A percentile compares a stretch with the other conserved stretches of the same genome.
These are phyloP conservation scores for Lanmaoa pseudosensibilis DNA, from an alignment of 768 basidiomycete species.

Conservation along the genomic window DNA sequence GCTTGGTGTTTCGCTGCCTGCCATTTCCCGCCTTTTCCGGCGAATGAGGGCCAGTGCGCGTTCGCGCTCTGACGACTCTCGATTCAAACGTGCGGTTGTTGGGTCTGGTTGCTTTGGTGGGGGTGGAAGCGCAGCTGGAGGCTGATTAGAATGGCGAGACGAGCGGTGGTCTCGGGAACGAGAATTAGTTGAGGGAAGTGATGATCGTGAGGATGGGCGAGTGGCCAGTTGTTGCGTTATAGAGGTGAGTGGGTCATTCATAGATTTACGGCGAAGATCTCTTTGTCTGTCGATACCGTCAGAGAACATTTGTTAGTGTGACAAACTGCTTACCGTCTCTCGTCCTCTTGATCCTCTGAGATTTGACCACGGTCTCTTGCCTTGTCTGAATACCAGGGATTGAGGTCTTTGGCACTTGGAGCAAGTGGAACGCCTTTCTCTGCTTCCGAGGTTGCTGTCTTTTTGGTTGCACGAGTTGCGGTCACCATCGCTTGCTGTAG, in stretches of 20 bases:
- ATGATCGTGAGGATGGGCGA: slow-evolving; percentile 24
- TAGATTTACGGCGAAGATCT: slow-evolving; percentile 61
- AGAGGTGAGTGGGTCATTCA: slow-evolving; percentile 70
- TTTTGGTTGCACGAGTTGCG: slow-evolving; percentile 50
- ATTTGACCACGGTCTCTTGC: slow-evolving; percentile 24
- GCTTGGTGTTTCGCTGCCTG: slow-evolving; percentile 68
- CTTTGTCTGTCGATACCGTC: slow-evolving; percentile 45
- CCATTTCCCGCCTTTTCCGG: slow-evolving; percentile 62
- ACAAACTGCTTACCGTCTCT: slow-evolving; percentile 36
- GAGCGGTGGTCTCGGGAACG: slow-evolving; percentile 20
- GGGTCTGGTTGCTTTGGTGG: slow-evolving; percentile 41
- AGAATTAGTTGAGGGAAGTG: slow-evolving; percentile 11
- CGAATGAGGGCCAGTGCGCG: slow-evolving; percentile 72
- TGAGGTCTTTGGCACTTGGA: slow-evolving; percentile 73
- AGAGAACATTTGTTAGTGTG: not conserved
- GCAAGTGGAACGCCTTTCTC: slow-evolving; percentile 76
- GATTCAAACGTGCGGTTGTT: slow-evolving; percentile 54
- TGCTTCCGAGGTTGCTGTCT: slow-evolving; percentile 46
- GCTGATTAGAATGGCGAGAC: slow-evolving; percentile 7
- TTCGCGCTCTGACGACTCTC: slow-evolving; percentile 74
- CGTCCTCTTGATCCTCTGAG: slow-evolving; percentile 33
- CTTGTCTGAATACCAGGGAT: slow-evolving; percentile 69
- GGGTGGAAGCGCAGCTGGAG: not conserved
- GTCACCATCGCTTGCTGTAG: slow-evolving; percentile 46
- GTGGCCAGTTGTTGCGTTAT: slow-evolving; percentile 66